Conservation (phyloP, 441 rosid species). For the Aquilaria agallochum region DNA sequence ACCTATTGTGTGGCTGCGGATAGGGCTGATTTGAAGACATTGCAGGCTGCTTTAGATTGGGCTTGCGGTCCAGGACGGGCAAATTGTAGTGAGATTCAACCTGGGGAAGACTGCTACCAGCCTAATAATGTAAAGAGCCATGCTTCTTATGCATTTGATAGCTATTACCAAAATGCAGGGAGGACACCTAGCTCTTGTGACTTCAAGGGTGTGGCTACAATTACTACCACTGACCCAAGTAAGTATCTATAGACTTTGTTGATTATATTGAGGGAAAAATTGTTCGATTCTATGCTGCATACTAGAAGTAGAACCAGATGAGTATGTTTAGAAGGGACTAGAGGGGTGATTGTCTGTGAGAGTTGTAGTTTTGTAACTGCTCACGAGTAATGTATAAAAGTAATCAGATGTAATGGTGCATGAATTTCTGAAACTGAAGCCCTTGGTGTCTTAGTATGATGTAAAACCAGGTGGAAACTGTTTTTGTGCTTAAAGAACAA, state of each 20-base stretch:
- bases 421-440: too few species aligned
- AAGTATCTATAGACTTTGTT: slow-evolving; percentile 20
- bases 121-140: slow-evolving; percentile 79
- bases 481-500: too few species aligned
- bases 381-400: too few species aligned
- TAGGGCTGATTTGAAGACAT: slow-evolving; percentile 55
- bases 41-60: slow-evolving; percentile 94
- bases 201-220: slow-evolving; percentile 87
- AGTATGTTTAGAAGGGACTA: too few species aligned
- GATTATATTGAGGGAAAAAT: too few species aligned
- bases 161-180: slow-evolving; percentile 82
- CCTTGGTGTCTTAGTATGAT: too few species aligned
- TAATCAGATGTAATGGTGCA: too few species aligned
- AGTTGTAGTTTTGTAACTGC: too few species aligned
- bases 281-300: too few species aligned
- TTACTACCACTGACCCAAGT: slow-evolving; percentile 94
- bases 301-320: too few species aligned
- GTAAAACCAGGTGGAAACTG: too few species aligned
- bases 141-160: slow-evolving; percentile 89
- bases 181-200: slow-evolving; percentile 77
- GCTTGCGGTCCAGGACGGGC: slow-evolving; percentile 85
- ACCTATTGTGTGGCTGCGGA: slow-evolving; percentile 82
- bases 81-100: slow-evolving; percentile 84
- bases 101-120: slow-evolving; percentile 81
- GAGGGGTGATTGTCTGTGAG: too few species aligned